These are phyloP conservation scores for Rhizopus sp. DNA, from an alignment of 371 early-diverging fungal genomes.

Conservation along the genomic window DNA sequence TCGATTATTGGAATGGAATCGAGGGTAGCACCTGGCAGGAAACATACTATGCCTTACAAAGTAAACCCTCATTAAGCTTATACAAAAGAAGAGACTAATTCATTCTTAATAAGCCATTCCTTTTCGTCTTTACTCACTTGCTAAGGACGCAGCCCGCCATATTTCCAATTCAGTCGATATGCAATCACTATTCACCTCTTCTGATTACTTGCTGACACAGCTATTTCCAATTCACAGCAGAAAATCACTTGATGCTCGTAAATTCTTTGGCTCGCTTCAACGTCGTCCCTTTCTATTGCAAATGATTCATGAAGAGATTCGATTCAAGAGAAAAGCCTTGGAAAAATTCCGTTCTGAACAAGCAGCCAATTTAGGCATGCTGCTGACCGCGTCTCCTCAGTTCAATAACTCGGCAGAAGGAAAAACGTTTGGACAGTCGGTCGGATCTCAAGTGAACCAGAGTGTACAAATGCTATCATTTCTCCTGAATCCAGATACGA, in stretches of 20 bases:
- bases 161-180: slow-evolving; percentile 3
- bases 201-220: slow-evolving; percentile 29
- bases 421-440: background rate
- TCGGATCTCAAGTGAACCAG: slow-evolving; percentile 12
- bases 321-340: slow-evolving; percentile 53
- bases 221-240: slow-evolving; percentile 37
- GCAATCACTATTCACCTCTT: slow-evolving; percentile 24
- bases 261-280: slow-evolving; percentile 12
- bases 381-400: slow-evolving; percentile 40
- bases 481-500: too few relatives aligned
- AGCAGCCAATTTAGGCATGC: slow-evolving; percentile 65
- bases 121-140: slow-evolving; percentile 36
- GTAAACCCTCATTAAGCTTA: slow-evolving; percentile 22
- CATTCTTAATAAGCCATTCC: slow-evolving; percentile 45
- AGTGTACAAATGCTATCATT: background rate
- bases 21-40: slow-evolving; percentile 51
- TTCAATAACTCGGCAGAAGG: slow-evolving; percentile 8
- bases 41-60: slow-evolving; percentile 61
- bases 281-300: slow-evolving; percentile 51
- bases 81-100: background rate
- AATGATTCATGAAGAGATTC: slow-evolving; percentile 63
- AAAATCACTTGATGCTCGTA: slow-evolving; percentile 7
- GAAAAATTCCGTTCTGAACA: slow-evolving; percentile 57
- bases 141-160: slow-evolving; percentile 24
- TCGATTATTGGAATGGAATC: slow-evolving; percentile 71